Evolutionary conservation across 306 rosid genomes (phyloP), one percentile per base, ranked within the genome.

Genomic region (Rubus parviflorus): DNA sequence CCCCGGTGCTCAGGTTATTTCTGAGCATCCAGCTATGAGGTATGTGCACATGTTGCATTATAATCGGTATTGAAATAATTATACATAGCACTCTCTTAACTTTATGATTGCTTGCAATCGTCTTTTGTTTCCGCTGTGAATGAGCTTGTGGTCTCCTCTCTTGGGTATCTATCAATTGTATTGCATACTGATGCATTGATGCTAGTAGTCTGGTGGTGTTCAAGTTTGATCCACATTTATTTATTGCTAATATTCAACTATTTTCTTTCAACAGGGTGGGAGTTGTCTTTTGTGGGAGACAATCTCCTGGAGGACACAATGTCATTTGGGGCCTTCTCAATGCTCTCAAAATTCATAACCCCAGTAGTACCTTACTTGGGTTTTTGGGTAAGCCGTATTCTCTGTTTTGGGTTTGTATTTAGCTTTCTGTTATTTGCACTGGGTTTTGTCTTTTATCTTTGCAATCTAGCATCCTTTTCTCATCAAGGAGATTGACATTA

Each of bases 231-330:
- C 3, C 40, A 20, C 15, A 4, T 49, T 65, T 22, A 57, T 0
- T 62, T 12, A 38, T 61, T 70, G 37, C 23, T 73, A 56, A 42
- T 47, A 4, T 45, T 47, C 14, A 12, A 12, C 13, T 38, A 15
- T 67, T 48, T 37, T 75, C 43, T 53, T 69, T 61, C 30, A 65
- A 67, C 79, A 95, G 97, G 89, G 99, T 95, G 23, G 99, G 99
- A 54, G 4, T 95, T 79, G 96, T 95, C 81, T 95, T 95, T 72
- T 89, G 96, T 80, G 99, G 99, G 45, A 89, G 99, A 80, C 99
- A 95, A 81, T 95, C 99, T 76, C 99, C 99, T 51, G 99, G 99
- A 67, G 99, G 99, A 54, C 99, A 95, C 87, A 95, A 95, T 79
- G 97, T 92, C 70, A 85, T 92, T 13, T 95, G 99, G 99, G 99